Evolutionary conservation across 73 alveolate species (phyloP).

Genomic region (Paramecium primaurelia): DNA sequence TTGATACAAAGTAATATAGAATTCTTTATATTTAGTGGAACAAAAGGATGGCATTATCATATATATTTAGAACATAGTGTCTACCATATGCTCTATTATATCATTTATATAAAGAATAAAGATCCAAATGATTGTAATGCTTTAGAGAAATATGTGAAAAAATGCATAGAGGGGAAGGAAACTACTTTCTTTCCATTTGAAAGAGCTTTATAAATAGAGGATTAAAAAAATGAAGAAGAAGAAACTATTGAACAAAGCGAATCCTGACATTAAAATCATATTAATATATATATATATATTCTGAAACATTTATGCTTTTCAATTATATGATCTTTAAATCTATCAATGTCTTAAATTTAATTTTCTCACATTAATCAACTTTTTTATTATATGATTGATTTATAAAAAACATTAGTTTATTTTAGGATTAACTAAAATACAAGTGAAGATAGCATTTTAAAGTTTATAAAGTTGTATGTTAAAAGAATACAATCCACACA

Average conservation of each 20-base stretch:
- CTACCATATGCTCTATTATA: slow-evolving; percentile 68
- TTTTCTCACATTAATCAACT: background rate
- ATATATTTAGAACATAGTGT: slow-evolving; percentile 74
- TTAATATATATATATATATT: too few species aligned
- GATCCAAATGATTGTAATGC: slow-evolving; percentile 64
- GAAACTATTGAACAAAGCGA: background rate
- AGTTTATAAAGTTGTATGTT: too few species aligned
- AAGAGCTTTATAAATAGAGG: slow-evolving; percentile 7
- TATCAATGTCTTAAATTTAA: too few species aligned
- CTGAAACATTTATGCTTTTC: too few species aligned
- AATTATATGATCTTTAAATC: too few species aligned
- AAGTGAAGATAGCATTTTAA: too few species aligned
- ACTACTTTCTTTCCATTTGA: slow-evolving; percentile 26
- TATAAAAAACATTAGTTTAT: too few species aligned
- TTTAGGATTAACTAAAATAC: too few species aligned
- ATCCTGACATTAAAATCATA: background rate
- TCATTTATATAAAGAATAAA: slow-evolving; percentile 65
- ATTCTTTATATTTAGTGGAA: background rate
- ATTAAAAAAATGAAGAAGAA: background rate
- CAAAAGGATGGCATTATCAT: slow-evolving; percentile 66
- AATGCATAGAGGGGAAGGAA: background rate
- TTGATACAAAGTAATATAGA: background rate
- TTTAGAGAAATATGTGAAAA: slow-evolving; percentile 68
- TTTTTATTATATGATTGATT: too few species aligned
- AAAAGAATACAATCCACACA: background rate